phyloP scores from a whole-genome alignment of 257 asterid species.

The Nicotiana noctiflora region DNA sequence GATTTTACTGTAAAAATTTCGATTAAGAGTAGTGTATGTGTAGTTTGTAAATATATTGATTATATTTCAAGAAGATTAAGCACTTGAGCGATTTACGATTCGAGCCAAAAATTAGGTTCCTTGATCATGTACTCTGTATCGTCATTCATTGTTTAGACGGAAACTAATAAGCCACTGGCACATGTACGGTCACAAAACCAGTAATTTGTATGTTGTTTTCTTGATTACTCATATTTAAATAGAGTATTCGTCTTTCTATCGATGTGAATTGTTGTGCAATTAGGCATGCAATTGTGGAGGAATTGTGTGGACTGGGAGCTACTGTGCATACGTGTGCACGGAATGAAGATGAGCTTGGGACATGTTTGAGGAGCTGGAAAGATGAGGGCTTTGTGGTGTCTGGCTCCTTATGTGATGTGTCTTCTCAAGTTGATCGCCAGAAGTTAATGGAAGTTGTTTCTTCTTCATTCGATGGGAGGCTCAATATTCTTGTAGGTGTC shows the following conservation, averaged over 20 bases:
- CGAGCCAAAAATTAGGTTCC: not conserved
- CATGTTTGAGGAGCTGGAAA: slow-evolving; percentile 45
- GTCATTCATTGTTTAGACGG: not conserved
- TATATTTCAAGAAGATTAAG: not conserved
- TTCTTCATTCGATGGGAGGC: slow-evolving; percentile 42
- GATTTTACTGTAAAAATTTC: too few relatives aligned
- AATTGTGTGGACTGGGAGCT: slow-evolving; percentile 60
- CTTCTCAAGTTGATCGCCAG: slow-evolving; percentile 37
- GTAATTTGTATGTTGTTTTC: not conserved
- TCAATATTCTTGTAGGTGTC: slow-evolving; percentile 49
- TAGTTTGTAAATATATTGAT: not conserved
- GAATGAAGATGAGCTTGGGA: slow-evolving; percentile 37
- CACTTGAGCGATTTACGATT: not conserved
- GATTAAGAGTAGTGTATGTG: not conserved
- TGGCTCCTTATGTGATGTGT: slow-evolving; percentile 56
- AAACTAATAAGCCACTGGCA: not conserved
- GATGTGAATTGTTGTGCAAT: not conserved
- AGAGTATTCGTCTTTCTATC: too few relatives aligned
- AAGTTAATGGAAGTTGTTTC: slow-evolving; percentile 34
- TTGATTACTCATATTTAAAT: not conserved
- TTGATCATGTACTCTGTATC: not conserved
- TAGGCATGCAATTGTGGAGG: slow-evolving; percentile 64
- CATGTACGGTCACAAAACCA: not conserved
- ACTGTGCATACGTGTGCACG: slow-evolving; percentile 55
- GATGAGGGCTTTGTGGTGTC: slow-evolving; percentile 37